These are phyloP conservation scores for Fusarium devonianum DNA, from an alignment of 2,329 filamentous ascomycete species.

Conservation along the genomic window DNA sequence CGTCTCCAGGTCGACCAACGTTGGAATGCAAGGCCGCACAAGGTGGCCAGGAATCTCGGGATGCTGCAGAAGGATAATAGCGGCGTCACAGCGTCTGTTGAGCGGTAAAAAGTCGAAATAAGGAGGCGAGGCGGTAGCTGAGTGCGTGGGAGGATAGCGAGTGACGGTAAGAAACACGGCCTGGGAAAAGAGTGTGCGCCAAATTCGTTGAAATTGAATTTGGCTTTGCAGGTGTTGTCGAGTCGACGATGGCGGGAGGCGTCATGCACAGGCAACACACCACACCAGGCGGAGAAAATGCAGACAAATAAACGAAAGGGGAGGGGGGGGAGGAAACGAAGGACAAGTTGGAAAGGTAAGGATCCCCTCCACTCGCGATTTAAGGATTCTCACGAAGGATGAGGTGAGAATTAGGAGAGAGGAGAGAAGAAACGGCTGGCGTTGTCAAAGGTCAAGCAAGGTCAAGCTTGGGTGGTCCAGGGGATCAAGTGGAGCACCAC, in stretches of 20 bases:
- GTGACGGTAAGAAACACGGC: constrained; percentile 16
- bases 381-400: constrained; percentile 39
- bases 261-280: too few relatives aligned
- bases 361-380: constrained; percentile 35
- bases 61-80: constrained; percentile 12
- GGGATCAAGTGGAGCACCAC: constrained; percentile 9
- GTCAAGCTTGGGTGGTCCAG: too few relatives aligned
- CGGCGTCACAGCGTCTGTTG: constrained; percentile 16
- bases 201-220: constrained; percentile 12
- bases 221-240: constrained; percentile 16
- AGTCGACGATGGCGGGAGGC: constrained; percentile 29
- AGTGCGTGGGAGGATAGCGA: constrained; percentile 23
- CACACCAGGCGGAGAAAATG: constrained; percentile 18
- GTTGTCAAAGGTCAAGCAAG: neutral
- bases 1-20: constrained; percentile 34
- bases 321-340: constrained; percentile 27
- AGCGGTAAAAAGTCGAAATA: constrained; percentile 17
- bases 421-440: constrained; percentile 10
- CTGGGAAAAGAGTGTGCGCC: constrained; percentile 22
- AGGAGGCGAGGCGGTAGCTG: constrained; percentile 27
- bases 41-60: constrained; percentile 16
- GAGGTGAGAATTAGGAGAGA: constrained; percentile 37
- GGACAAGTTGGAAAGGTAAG: constrained; percentile 38
- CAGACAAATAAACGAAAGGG: constrained; percentile 26
- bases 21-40: constrained; percentile 36